phyloP scores from a whole-genome alignment of 176 grass and related monocot species.

The Dactylis glomerata region DNA sequence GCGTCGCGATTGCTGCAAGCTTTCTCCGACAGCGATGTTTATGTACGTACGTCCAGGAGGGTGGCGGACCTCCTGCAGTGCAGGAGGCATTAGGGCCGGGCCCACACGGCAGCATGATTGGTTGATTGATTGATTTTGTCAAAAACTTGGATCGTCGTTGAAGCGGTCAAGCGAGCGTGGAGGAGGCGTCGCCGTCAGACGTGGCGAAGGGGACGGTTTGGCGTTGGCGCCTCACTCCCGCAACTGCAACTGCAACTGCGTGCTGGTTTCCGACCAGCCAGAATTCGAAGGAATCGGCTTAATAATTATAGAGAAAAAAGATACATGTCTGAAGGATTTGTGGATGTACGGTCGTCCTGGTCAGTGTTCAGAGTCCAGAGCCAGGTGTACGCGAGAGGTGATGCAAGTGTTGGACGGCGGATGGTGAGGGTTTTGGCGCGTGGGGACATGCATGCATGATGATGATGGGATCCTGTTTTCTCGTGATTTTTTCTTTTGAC shows the following conservation, averaged over 20 bases:
- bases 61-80: neutral
- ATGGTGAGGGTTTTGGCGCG: slow-evolving; percentile 6
- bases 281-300: neutral
- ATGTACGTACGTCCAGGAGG: neutral
- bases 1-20: neutral
- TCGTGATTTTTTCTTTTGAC: neutral
- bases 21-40: neutral
- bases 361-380: neutral
- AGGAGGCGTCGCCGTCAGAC: slow-evolving; percentile 23
- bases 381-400: neutral
- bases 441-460: neutral
- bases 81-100: neutral
- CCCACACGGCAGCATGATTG: slow-evolving; percentile 28
- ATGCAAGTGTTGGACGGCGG: neutral
- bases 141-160: neutral
- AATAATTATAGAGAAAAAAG: neutral
- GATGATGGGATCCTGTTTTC: too few species aligned
- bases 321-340: neutral
- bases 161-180: neutral
- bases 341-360: neutral
- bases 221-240: neutral
- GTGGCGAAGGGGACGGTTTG: slow-evolving; percentile 21
- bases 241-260: neutral
- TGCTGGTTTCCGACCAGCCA: neutral
- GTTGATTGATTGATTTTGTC: slow-evolving; percentile 9